These are phyloP conservation scores for Catharanthus roseus DNA, from an alignment of 257 asterid species.

Conservation along the genomic window DNA sequence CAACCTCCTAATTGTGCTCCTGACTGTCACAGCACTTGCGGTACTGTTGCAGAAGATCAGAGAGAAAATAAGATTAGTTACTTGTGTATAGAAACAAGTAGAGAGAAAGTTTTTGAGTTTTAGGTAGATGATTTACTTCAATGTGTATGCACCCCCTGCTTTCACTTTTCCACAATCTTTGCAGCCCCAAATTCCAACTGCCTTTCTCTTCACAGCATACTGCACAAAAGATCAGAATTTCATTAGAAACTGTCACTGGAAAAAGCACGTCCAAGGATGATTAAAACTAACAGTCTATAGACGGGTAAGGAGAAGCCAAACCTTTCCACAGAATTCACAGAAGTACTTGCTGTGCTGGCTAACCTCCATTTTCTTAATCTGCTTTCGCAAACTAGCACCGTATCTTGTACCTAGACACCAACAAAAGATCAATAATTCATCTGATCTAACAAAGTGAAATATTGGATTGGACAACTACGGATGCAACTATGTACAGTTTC, in stretches of 20 bases:
- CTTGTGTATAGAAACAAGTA: too few species aligned
- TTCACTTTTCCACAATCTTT: constrained; percentile 49
- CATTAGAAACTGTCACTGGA: neutral
- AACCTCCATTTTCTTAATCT: constrained; percentile 50
- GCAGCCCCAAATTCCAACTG: constrained; percentile 51
- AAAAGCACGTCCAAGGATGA: neutral
- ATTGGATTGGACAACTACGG: neutral
- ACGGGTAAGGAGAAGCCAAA: neutral
- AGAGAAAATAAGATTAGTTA: constrained; percentile 4
- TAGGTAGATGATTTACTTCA: constrained; percentile 24
- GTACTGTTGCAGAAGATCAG: constrained; percentile 25
- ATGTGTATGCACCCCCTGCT: constrained; percentile 49
- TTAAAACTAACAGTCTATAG: too few species aligned
- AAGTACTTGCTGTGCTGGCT: constrained; percentile 43
- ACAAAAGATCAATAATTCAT: neutral
- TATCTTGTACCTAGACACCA: constrained; percentile 35
- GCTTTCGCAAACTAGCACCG: constrained; percentile 49
- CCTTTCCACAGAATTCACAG: constrained; percentile 51
- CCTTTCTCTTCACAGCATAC: constrained; percentile 44
- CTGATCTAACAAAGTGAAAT: neutral
- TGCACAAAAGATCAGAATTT: constrained; percentile 9
- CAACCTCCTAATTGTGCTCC: constrained; percentile 46
- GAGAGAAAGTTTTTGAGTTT: too few species aligned
- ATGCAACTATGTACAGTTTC: neutral
- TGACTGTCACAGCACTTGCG: constrained; percentile 43